Conservation (phyloP, 2,329 filamentous ascomycete species). For the Calonectria ilicicola region DNA sequence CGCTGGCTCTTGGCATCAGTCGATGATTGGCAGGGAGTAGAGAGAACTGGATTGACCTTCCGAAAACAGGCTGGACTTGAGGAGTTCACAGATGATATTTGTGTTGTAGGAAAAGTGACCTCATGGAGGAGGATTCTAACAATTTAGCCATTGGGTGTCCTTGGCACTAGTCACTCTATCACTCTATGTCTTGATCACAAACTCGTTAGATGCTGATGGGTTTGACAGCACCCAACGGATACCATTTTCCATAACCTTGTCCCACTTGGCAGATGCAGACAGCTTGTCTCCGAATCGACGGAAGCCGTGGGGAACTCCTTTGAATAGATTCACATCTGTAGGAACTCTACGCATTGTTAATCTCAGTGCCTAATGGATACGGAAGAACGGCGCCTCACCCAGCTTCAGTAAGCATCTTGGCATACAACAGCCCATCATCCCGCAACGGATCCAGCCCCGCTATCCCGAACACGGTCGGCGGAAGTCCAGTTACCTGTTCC, state of each 20-base stretch:
- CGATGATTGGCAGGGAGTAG: background rate
- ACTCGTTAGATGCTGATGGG: conserved; percentile 45
- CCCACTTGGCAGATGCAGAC: conserved; percentile 53
- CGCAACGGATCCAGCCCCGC: conserved; percentile 60
- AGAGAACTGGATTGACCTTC: background rate
- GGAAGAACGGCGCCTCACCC: conserved; percentile 48
- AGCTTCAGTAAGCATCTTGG: conserved; percentile 55
- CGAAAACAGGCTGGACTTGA: background rate
- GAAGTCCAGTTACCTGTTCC: conserved; percentile 54
- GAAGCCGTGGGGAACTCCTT: conserved; percentile 66
- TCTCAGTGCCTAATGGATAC: background rate
- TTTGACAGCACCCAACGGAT: conserved; percentile 55
- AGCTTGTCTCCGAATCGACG: conserved; percentile 53
- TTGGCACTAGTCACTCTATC: background rate
- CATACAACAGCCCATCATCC: conserved; percentile 63
- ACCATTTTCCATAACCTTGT: conserved; percentile 55
- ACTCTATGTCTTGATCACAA: conserved; percentile 27
- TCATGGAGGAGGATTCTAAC: background rate
- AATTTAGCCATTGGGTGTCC: too few relatives aligned
- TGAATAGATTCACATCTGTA: conserved; percentile 61
- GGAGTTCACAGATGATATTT: background rate
- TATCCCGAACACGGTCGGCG: conserved; percentile 58
- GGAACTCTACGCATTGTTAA: conserved; percentile 53
- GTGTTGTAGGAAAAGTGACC: background rate
- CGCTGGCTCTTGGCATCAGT: background rate